Conservation (phyloP, 2,329 filamentous ascomycete species). For the Phialophora expanda region DNA sequence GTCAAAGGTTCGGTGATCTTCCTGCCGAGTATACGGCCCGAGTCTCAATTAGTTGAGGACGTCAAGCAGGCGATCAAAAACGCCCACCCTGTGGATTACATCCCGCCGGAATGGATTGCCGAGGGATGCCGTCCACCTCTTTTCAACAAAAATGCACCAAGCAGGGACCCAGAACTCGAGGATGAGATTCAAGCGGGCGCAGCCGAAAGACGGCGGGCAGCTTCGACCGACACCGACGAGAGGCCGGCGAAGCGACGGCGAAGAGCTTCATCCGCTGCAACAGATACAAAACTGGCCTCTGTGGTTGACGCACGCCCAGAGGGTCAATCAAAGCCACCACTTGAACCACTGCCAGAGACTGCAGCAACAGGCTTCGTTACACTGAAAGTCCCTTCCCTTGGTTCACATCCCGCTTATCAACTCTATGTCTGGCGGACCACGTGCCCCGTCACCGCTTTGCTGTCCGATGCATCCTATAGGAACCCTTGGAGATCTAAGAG, state of each 20-base stretch:
- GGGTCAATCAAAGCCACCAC: conserved; percentile 10
- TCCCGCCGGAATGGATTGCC: conserved; percentile 52
- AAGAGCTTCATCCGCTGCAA: conserved; percentile 6
- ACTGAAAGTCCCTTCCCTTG: conserved; percentile 36
- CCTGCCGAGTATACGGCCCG: conserved; percentile 52
- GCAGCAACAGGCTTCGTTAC: conserved; percentile 36
- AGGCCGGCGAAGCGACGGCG: not conserved
- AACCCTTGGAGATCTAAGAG: conserved; percentile 15
- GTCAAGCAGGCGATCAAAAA: conserved; percentile 59
- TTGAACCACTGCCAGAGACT: conserved; percentile 8
- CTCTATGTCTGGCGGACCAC: conserved; percentile 25
- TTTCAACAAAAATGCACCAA: conserved; percentile 21
- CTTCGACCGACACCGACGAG: conserved; percentile 7
- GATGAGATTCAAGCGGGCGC: conserved; percentile 33
- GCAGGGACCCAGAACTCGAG: conserved; percentile 42
- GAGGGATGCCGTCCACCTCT: conserved; percentile 28
- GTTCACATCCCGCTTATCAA: conserved; percentile 27
- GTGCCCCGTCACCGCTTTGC: conserved; percentile 26
- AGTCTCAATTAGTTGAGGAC: conserved; percentile 53
- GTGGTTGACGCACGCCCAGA: not conserved
- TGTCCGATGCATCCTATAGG: conserved; percentile 12
- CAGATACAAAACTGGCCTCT: not conserved
- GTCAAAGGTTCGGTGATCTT: conserved; percentile 58
- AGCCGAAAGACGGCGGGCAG: conserved; percentile 21
- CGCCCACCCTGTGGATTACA: conserved; percentile 49